Percentiles rank a stretch among this genome's conserved stretches.
These are phyloP conservation scores for Gracilaria caudata DNA, from an alignment of 23 red algal genomes.

Conservation along the genomic window DNA sequence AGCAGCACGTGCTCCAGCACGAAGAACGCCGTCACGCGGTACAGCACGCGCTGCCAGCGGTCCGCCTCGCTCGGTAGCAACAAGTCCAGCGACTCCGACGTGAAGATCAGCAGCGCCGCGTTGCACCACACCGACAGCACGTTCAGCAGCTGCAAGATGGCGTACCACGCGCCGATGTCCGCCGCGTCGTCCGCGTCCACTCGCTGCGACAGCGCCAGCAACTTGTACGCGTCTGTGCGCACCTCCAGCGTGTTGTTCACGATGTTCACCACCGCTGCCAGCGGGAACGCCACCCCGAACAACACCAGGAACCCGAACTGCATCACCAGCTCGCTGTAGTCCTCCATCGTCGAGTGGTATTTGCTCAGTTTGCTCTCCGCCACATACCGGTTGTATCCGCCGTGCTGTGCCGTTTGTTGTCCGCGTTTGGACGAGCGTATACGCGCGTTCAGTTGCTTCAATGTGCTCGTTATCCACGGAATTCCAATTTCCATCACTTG, in stretches of 20 bases:
- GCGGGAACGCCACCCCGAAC: slow-evolving; percentile 81
- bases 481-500: slow-evolving; percentile 69
- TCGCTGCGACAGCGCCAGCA: slow-evolving; percentile 65
- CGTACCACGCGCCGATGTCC: slow-evolving; percentile 84
- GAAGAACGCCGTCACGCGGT: slow-evolving; percentile 66
- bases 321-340: slow-evolving; percentile 81
- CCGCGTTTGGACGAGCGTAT: background rate
- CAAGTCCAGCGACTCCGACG: slow-evolving; percentile 40
- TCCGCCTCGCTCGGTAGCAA: slow-evolving; percentile 12
- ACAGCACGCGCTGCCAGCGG: slow-evolving; percentile 41
- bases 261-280: slow-evolving; percentile 51
- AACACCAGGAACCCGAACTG: slow-evolving; percentile 74
- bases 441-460: slow-evolving; percentile 41
- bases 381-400: slow-evolving; percentile 59
- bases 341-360: slow-evolving; percentile 72
- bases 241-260: slow-evolving; percentile 83
- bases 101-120: slow-evolving; percentile 69
- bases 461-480: slow-evolving; percentile 39
- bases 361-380: slow-evolving; percentile 52
- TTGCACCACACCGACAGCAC: slow-evolving; percentile 74
- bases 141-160: slow-evolving; percentile 65
- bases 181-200: slow-evolving; percentile 70
- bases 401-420: background rate
- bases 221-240: slow-evolving; percentile 80
- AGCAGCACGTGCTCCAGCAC: slow-evolving; percentile 73